Base-by-base conservation (phyloP, 768 basidiomycete genomes). In the Phaeotremella skinneri region DNA sequence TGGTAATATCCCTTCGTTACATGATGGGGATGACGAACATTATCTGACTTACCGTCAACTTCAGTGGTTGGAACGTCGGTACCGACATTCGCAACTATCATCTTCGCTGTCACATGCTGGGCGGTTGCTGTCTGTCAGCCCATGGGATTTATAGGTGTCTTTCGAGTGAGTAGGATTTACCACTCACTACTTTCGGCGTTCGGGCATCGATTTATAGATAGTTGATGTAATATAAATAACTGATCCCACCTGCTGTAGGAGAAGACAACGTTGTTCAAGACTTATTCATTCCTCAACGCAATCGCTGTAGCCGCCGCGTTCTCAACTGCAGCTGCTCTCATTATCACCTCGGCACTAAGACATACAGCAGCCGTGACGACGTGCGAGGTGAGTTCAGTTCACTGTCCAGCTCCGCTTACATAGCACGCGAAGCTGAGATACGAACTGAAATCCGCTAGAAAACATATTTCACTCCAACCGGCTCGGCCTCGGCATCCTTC, bases 31-130 rank as follows among this genome's bases (percentile, higher is more conserved):
- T 14, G 21, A 45, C 43, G 11, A 23, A n/a, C n/a, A n/a, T n/a
- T n/a, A n/a, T 41, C 47, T 37, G 45, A 45, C 43, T 16, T 31
- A 43, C 26, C 30, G 42, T 29, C 17, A 41, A 4, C 64, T 31
- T 3, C 7, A 90, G 91, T 97, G 66, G 91, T 94, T 45, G 91
- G 91, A 17, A 88, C 88, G 41, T 83, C 85, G 11, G 87, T 90
- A 0, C 91, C 92, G 1, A 84, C 83, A 0, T 87, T 87, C 73
- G 85, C 89, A 1, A 80, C 83, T 5, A 83, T 80, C 80, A 79
- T 98, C 54, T 82, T 98, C 49, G 91, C 83, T 0, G 81, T 84
- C 20, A 74, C 90, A 20, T 89, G 86, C 68, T 90, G 90, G 75
- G 79, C 86, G 52, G 85, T 82, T n/a, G 87, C 87, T 53, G 85